Evolutionary conservation across 805 yeast species (phyloP), one percentile per base, ranked within the genome.

Genomic region (Kluyveromyces starmeri): DNA sequence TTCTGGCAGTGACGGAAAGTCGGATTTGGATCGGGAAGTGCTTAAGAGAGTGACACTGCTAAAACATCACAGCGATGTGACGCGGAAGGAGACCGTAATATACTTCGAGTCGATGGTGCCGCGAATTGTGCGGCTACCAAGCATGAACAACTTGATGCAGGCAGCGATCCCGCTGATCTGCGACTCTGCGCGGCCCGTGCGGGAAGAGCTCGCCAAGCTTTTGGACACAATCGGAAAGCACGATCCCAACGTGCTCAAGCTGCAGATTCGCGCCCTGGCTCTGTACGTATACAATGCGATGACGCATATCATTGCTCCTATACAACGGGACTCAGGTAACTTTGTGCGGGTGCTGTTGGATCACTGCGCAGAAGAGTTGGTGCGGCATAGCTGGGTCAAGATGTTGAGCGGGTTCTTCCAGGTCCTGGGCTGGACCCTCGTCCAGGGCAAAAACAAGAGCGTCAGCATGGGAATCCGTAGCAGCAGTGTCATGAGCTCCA

Each of bases 241-340:
- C 17, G 78, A 75, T 44, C 67, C 71, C 0, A 72, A 73, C 4
- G 61, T 81, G 18, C 58, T 81, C 40, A 73, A 71, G 37, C 55
- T 81, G 17, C 84, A 81, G 62, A 62, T 76, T 48, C 61, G 75
- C 41, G 59, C 70, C 14, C 51, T 81, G 36, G 68, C 82, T n/a
- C 65, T 89, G 20, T 88, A 81, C 53, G 67, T 89, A 12, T 82
- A 81, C 46, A 79, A 89, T 34, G 94, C 95, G 3, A 89, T 92
- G 96, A 82, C 96, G 12, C 96, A 92, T 54, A 81, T 92, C 26
- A 71, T 71, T 20, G 77, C 85, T 1, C 75, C 74, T 4, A 76
- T 92, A 18, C 70, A 95, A 36, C 71, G 73, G 28, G 86, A 83
- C 40, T 75, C 94, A 2, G 73, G 89, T 0, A 72, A 69, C 38